A percentile compares a stretch with the other conserved stretches of the same genome.
phyloP scores from a whole-genome alignment of 2,329 filamentous ascomycete genomes.

The Hyphodiscus sp. region DNA sequence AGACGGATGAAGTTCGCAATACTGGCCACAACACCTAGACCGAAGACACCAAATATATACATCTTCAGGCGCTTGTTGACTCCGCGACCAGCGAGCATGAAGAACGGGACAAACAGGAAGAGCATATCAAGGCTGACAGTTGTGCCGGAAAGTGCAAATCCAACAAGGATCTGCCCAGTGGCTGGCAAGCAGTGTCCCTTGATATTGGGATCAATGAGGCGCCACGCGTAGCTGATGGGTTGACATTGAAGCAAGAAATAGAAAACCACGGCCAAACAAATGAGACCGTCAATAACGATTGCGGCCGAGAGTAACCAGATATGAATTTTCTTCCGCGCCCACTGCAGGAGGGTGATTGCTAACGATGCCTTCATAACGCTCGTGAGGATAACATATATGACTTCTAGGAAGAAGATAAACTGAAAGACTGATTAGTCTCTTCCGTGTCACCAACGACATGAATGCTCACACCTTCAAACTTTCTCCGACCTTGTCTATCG shows the following conservation, averaged over 20 bases:
- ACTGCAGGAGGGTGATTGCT: conserved; percentile 14
- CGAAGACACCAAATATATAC: conserved; percentile 17
- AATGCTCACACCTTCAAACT: too few species aligned
- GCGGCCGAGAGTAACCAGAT: background rate
- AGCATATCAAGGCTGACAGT: conserved; percentile 19
- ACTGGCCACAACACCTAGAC: conserved; percentile 17
- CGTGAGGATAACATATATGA: conserved; percentile 19
- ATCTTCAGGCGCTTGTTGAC: conserved; percentile 8
- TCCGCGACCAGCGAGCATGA: conserved; percentile 53
- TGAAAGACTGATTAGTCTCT: background rate
- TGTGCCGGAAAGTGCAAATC: conserved; percentile 15
- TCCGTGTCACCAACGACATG: too few species aligned
- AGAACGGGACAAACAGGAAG: conserved; percentile 83
- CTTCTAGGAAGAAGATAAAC: conserved; percentile 18
- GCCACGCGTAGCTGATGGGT: conserved; percentile 16
- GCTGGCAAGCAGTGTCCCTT: conserved; percentile 13
- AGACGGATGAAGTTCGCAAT: conserved; percentile 22
- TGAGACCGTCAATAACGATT: conserved; percentile 14
- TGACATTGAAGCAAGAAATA: conserved; percentile 16
- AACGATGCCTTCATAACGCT: conserved; percentile 19
- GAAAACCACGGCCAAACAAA: conserved; percentile 8
- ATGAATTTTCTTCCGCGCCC: conserved; percentile 7
- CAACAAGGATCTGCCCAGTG: conserved; percentile 11
- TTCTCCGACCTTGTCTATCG: background rate
- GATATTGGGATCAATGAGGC: conserved; percentile 7